phyloP scores from a whole-genome alignment of 768 basidiomycete species.

The Russula brevipes region DNA sequence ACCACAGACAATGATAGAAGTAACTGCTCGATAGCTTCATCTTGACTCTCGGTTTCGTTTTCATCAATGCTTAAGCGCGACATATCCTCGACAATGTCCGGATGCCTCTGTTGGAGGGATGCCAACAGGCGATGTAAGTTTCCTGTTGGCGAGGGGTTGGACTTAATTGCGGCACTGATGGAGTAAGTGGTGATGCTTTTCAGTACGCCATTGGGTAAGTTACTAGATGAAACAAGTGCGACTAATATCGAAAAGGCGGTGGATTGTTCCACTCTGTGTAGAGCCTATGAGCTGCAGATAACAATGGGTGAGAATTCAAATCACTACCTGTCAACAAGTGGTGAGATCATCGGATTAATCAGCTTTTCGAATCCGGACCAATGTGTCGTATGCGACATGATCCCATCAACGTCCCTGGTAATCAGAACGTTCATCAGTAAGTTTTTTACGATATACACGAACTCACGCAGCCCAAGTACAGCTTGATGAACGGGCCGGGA shows the following conservation, averaged over 20 bases:
- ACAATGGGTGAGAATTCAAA: not conserved
- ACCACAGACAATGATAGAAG: slow-evolving; percentile 57
- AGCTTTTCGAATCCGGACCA: slow-evolving; percentile 56
- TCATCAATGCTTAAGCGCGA: slow-evolving; percentile 37
- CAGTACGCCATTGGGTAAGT: not conserved
- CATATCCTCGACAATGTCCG: slow-evolving; percentile 41
- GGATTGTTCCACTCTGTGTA: slow-evolving; percentile 11
- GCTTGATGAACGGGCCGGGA: slow-evolving; percentile 17
- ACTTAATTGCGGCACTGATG: slow-evolving; percentile 21
- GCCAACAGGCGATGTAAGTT: slow-evolving; percentile 40
- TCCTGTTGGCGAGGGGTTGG: not conserved
- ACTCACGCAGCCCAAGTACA: slow-evolving; percentile 13
- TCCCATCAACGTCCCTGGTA: slow-evolving; percentile 43
- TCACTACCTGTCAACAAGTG: slow-evolving; percentile 36
- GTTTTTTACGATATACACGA: not conserved
- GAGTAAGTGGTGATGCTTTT: slow-evolving; percentile 16
- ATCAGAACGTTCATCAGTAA: not conserved
- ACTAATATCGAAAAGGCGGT: slow-evolving; percentile 2
- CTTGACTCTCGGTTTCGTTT: slow-evolving; percentile 30
- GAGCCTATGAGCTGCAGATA: not conserved
- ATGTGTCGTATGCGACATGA: slow-evolving; percentile 39
- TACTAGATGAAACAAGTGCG: slow-evolving; percentile 3
- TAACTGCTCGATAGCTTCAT: slow-evolving; percentile 48
- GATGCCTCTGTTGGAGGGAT: slow-evolving; percentile 61
- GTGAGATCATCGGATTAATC: slow-evolving; percentile 46